A percentile compares a stretch with the other conserved stretches of the same genome.
Evolutionary conservation across 345 rosid genomes (phyloP).

Genomic region (Cardiospermum halicacabum): DNA sequence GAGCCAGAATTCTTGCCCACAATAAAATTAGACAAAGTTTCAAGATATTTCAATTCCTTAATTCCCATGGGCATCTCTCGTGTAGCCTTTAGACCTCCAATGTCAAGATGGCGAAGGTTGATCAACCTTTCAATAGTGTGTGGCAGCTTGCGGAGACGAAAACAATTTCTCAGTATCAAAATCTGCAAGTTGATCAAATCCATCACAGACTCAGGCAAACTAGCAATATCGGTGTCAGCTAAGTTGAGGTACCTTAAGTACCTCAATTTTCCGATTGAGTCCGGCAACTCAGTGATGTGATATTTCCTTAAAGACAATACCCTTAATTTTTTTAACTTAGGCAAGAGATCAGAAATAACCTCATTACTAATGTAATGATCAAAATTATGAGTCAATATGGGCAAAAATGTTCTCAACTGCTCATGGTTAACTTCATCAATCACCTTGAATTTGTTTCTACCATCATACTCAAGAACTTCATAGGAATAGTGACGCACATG

Average conservation of each 20-base stretch:
- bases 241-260: background rate
- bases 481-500: background rate
- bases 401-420: background rate
- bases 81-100: too few species aligned
- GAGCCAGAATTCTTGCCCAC: too few species aligned
- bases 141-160: too few species aligned
- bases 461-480: background rate
- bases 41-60: too few species aligned
- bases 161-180: too few species aligned
- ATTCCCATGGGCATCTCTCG: too few species aligned
- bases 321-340: background rate
- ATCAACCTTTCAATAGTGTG: too few species aligned
- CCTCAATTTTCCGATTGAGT: conserved; percentile 11
- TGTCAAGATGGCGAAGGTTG: too few species aligned
- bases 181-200: too few species aligned
- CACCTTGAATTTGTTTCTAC: background rate
- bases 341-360: background rate
- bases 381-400: background rate
- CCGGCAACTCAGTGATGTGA: background rate
- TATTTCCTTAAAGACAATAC: background rate
- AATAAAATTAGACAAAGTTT: too few species aligned
- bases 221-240: too few species aligned
- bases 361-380: background rate
- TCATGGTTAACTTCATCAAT: background rate
- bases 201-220: too few species aligned